A percentile compares a stretch with the other conserved stretches of the same genome.
phyloP scores from a whole-genome alignment of 345 rosid genomes.

The Sisymbrium altissimum region DNA sequence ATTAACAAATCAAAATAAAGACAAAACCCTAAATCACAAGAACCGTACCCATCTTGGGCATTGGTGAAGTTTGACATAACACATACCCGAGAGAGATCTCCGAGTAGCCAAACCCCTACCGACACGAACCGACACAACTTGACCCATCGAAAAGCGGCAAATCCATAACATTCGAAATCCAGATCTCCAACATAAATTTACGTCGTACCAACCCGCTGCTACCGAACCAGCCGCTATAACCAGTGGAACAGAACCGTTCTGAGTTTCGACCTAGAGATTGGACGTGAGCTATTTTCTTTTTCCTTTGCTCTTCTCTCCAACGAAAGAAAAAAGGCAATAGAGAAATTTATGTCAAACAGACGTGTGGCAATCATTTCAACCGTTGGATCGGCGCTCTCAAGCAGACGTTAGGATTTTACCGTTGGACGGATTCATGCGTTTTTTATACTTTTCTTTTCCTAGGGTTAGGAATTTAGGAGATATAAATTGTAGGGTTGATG shows the following conservation, averaged over 20 bases:
- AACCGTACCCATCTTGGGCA: constrained; percentile 51
- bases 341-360: too few species aligned
- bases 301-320: too few species aligned
- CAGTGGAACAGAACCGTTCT: constrained; percentile 31
- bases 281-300: constrained; percentile 55
- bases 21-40: too few species aligned
- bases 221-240: background rate
- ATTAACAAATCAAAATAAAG: too few species aligned
- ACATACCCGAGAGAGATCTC: constrained; percentile 84
- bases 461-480: too few species aligned
- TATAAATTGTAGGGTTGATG: too few species aligned
- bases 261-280: constrained; percentile 46
- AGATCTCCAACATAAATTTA: constrained; percentile 96
- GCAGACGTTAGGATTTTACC: too few species aligned
- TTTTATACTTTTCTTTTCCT: too few species aligned
- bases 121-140: constrained; percentile 78
- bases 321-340: too few species aligned
- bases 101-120: constrained; percentile 74
- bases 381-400: too few species aligned
- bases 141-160: constrained; percentile 88
- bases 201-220: constrained; percentile 44
- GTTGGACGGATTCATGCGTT: too few species aligned
- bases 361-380: too few species aligned
- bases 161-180: constrained; percentile 68
- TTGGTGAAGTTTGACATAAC: constrained; percentile 78